Evolutionary conservation across 257 asterid genomes (phyloP).

Genomic region (Solanum piurae): DNA sequence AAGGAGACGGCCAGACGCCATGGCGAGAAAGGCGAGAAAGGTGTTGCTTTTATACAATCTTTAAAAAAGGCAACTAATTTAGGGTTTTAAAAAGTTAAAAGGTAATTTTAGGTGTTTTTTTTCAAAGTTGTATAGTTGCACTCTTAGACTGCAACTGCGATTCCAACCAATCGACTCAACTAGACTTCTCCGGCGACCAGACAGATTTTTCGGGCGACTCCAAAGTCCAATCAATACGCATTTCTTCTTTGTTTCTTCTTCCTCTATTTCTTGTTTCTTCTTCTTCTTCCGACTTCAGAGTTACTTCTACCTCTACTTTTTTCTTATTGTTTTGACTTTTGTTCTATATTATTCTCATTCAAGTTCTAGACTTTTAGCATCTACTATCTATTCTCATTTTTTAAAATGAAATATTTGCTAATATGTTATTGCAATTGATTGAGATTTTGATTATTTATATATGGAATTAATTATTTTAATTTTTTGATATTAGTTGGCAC

Average conservation of each 20-base stretch:
- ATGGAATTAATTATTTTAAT: neutral
- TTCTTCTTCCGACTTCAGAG: neutral
- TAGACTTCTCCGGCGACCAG: neutral
- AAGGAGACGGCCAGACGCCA: neutral
- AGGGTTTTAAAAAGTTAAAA: neutral
- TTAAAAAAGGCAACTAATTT: neutral
- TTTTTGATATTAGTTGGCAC: neutral
- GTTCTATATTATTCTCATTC: neutral
- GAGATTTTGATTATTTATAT: neutral
- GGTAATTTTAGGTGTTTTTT: neutral
- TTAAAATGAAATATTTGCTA: neutral
- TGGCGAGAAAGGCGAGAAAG: neutral
- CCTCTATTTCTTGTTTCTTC: neutral
- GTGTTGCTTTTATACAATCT: neutral
- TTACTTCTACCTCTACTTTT: neutral
- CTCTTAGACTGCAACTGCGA: neutral
- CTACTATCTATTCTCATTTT: neutral
- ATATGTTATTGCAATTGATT: neutral
- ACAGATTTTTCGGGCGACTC: neutral
- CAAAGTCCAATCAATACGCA: neutral
- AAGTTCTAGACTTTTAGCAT: neutral
- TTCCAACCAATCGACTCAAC: neutral
- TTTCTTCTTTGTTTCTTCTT: neutral
- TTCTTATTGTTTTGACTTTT: neutral
- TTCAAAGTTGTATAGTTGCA: neutral